Conservation (phyloP, 208 protist species). For the Kentomonas sorsogonicus region DNA sequence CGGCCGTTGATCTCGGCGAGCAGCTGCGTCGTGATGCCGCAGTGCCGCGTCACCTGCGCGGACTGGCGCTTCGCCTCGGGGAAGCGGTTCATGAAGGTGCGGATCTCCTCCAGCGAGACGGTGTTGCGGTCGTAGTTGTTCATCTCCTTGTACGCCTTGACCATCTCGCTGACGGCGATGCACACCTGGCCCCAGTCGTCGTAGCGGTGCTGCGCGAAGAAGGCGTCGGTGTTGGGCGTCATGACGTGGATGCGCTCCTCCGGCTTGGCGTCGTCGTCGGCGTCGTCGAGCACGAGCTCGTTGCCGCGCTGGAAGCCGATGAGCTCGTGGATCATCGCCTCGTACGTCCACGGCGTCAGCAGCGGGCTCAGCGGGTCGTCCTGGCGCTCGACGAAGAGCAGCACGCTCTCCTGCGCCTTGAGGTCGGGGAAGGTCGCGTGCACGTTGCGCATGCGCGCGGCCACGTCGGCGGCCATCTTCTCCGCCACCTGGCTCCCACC, state of each 20-base stretch:
- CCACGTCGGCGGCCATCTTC: slow-evolving; percentile 75
- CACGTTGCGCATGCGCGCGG: slow-evolving; percentile 74
- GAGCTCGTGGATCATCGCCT: slow-evolving; percentile 98
- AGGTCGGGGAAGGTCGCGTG: slow-evolving; percentile 84
- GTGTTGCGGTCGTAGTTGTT: slow-evolving; percentile 78
- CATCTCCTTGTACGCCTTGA: slow-evolving; percentile 93
- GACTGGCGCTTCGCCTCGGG: slow-evolving; percentile 78
- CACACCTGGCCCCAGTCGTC: slow-evolving; percentile 97
- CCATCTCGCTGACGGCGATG: slow-evolving; percentile 89
- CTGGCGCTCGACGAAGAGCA: slow-evolving; percentile 81
- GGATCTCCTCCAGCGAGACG: slow-evolving; percentile 80
- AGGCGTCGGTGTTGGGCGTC: slow-evolving; percentile 89
- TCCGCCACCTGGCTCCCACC: slow-evolving; percentile 49
- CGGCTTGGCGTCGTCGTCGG: slow-evolving; percentile 49
- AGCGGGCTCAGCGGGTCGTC: slow-evolving; percentile 97
- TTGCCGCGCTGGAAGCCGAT: slow-evolving; percentile 94
- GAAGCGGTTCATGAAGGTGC: slow-evolving; percentile 84
- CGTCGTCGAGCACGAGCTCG: slow-evolving; percentile 76
- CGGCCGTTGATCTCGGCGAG: slow-evolving; percentile 76
- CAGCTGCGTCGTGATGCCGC: slow-evolving; percentile 69
- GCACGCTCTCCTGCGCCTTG: slow-evolving; percentile 68
- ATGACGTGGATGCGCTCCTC: slow-evolving; percentile 76
- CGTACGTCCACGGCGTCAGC: slow-evolving; percentile 98
- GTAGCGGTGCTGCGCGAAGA: slow-evolving; percentile 94
- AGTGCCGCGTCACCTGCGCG: slow-evolving; percentile 74